phyloP scores from a whole-genome alignment of 441 rosid species.

The Gossypium trilobum region DNA sequence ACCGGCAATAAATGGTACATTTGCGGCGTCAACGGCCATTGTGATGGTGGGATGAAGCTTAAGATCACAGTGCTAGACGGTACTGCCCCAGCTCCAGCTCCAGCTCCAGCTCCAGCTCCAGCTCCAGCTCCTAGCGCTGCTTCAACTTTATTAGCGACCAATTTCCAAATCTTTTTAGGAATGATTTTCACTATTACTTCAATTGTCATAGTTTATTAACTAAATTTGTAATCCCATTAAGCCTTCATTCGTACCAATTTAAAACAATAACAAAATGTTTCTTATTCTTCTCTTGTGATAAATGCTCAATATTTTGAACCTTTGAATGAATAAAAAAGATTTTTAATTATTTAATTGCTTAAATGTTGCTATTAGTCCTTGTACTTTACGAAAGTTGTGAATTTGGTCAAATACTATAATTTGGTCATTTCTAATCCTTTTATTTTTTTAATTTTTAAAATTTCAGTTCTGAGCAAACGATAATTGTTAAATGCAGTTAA shows the following conservation, averaged over 20 bases:
- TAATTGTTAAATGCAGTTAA: too few relatives aligned
- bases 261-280: neutral
- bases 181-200: neutral
- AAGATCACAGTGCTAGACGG: slow-evolving; percentile 11
- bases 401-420: too few relatives aligned
- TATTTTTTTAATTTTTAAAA: too few relatives aligned
- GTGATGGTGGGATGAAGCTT: slow-evolving; percentile 28
- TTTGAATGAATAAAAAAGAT: too few relatives aligned
- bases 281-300: too few relatives aligned
- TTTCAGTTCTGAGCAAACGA: too few relatives aligned
- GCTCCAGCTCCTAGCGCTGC: slow-evolving; percentile 1
- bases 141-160: neutral
- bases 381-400: too few relatives aligned
- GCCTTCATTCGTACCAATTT: neutral
- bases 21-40: slow-evolving; percentile 31
- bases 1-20: slow-evolving; percentile 37
- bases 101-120: neutral
- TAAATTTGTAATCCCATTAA: too few relatives aligned
- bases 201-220: neutral
- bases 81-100: neutral
- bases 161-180: neutral
- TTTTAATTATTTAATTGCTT: too few relatives aligned
- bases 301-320: too few relatives aligned
- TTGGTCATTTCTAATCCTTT: too few relatives aligned
- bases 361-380: too few relatives aligned